These are phyloP conservation scores for Arthroderma sp. DNA, from an alignment of 2,329 filamentous ascomycete species.

Conservation along the genomic window DNA sequence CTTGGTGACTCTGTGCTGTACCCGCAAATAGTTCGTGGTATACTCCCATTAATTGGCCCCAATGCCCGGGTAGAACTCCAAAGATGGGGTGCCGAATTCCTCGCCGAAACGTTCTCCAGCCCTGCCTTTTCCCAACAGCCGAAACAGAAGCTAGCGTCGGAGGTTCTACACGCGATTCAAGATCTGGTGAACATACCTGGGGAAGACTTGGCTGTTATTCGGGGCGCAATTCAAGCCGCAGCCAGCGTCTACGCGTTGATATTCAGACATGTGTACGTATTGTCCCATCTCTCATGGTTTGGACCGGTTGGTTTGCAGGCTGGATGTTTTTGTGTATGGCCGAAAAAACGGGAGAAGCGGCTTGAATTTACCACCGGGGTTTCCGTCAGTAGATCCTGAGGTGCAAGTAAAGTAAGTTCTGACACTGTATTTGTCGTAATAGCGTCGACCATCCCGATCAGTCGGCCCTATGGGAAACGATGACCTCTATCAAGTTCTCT, in stretches of 20 bases:
- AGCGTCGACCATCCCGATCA: slow-evolving; percentile 84
- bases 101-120: slow-evolving; percentile 89
- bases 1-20: slow-evolving; percentile 80
- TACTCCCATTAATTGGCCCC: slow-evolving; percentile 78
- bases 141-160: slow-evolving; percentile 67
- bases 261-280: slow-evolving; percentile 84
- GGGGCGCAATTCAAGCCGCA: slow-evolving; percentile 73
- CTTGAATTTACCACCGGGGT: not conserved
- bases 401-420: slow-evolving; percentile 6
- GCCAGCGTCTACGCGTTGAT: slow-evolving; percentile 88
- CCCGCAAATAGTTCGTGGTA: slow-evolving; percentile 77
- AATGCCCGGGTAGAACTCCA: slow-evolving; percentile 65
- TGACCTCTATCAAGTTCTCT: slow-evolving; percentile 75
- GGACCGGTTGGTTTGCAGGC: not conserved
- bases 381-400: no score
- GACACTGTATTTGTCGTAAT: slow-evolving; percentile 11
- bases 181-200: slow-evolving; percentile 56
- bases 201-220: slow-evolving; percentile 68
- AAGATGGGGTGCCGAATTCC: slow-evolving; percentile 91
- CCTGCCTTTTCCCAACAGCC: slow-evolving; percentile 64
- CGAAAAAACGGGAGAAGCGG: not conserved
- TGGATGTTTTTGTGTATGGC: not conserved
- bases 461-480: slow-evolving; percentile 68
- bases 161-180: slow-evolving; percentile 65
- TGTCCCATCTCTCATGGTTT: slow-evolving; percentile 10